Evolutionary conservation across 2,329 filamentous ascomycete genomes (phyloP).

Genomic region (Alternaria conjuncta): DNA sequence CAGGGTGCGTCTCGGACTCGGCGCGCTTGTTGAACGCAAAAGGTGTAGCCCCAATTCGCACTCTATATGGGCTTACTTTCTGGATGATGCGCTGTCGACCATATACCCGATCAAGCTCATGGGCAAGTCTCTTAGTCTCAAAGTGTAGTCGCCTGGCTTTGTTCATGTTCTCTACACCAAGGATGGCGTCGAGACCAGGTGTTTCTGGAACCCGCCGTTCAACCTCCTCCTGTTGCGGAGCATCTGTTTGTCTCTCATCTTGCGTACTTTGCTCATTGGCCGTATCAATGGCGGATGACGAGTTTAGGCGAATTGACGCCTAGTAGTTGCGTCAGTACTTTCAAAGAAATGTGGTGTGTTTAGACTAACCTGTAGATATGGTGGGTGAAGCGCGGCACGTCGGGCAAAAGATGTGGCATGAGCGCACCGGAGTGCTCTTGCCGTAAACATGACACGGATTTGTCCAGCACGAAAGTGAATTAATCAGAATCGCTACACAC

Average conservation of each 20-base stretch:
- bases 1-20: not conserved
- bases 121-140: not conserved
- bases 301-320: not conserved
- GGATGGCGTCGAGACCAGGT: not conserved
- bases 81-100: not conserved
- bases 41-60: not conserved
- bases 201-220: not conserved
- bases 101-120: not conserved
- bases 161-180: not conserved
- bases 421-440: slow-evolving; percentile 1
- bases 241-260: not conserved
- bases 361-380: not conserved
- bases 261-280: not conserved
- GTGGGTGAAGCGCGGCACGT: not conserved
- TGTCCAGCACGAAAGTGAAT: not conserved
- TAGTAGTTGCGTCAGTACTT: not conserved
- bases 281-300: not conserved
- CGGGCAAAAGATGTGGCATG: not conserved
- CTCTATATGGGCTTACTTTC: not conserved
- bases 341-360: not conserved
- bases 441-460: not conserved
- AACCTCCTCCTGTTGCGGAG: not conserved
- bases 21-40: not conserved
- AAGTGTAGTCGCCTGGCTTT: not conserved
- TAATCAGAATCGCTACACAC: not conserved